Conservation (phyloP, 2,329 filamentous ascomycete genomes). For the Fusarium sp. region DNA sequence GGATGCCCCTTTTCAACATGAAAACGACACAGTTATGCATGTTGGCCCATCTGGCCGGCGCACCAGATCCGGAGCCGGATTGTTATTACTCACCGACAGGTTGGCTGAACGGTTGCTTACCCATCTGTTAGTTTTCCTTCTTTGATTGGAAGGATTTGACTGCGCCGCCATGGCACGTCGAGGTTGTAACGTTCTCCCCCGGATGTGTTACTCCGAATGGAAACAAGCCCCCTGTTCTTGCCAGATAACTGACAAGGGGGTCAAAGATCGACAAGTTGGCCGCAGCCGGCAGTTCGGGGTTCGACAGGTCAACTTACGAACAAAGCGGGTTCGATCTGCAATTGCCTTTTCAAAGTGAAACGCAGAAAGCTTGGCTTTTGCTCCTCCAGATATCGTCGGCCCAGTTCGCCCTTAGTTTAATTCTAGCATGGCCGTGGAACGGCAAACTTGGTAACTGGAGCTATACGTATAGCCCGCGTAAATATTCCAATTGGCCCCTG, state of each 20-base stretch:
- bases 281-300: not conserved
- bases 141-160: not conserved
- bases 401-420: not conserved
- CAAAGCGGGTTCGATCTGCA: not conserved
- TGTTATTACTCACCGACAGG: not conserved
- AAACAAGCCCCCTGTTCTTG: not conserved
- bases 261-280: not conserved
- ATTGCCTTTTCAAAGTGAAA: not conserved
- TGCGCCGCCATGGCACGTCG: not conserved
- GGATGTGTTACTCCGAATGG: not conserved
- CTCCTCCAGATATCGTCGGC: not conserved
- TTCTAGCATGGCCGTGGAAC: not conserved
- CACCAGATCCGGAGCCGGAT: not conserved
- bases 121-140: not conserved
- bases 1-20: not conserved
- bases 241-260: not conserved
- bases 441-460: not conserved
- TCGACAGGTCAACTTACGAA: not conserved
- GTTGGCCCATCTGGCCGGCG: not conserved
- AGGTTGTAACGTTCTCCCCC: not conserved
- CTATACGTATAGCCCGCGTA: not conserved
- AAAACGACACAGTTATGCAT: not conserved
- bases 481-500: not conserved
- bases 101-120: not conserved
- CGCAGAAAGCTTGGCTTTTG: not conserved